Evolutionary conservation across 164 flowering plant species (phyloP).

Genomic region (Echeveria elegans): DNA sequence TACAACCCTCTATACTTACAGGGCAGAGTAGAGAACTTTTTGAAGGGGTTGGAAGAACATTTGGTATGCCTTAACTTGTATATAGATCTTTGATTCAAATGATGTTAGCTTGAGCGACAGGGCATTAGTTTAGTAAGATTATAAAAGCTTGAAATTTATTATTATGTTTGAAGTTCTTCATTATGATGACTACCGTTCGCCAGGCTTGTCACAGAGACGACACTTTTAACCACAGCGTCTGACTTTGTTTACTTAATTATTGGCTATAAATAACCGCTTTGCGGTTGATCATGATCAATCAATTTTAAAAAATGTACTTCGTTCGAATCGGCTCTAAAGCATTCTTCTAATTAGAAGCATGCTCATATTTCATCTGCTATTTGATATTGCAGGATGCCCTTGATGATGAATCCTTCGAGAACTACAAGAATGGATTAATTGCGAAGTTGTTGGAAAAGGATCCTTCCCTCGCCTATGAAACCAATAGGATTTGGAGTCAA

Average conservation of each 20-base stretch:
- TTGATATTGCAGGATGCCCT: constrained; percentile 53
- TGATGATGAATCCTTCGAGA: constrained; percentile 71
- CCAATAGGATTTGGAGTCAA: constrained; percentile 68
- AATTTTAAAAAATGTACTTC: neutral
- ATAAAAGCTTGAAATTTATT: neutral
- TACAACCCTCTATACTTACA: constrained; percentile 71
- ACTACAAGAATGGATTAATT: constrained; percentile 58
- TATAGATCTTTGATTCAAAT: neutral
- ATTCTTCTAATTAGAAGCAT: too few relatives aligned
- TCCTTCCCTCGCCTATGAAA: constrained; percentile 70
- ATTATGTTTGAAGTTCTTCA: neutral
- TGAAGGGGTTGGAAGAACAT: constrained; percentile 52
- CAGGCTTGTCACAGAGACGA: too few relatives aligned
- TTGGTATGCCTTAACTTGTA: constrained; percentile 42
- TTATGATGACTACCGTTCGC: too few relatives aligned
- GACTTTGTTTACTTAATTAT: too few relatives aligned
- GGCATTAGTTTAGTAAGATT: neutral
- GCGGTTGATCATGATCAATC: neutral
- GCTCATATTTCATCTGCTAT: neutral
- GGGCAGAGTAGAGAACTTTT: constrained; percentile 65
- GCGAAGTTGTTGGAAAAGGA: constrained; percentile 83
- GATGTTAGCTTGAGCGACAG: neutral
- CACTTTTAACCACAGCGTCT: too few relatives aligned
- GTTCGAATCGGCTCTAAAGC: neutral
- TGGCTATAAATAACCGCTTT: too few relatives aligned